Conservation (phyloP, 306 rosid genomes). For the Acacia melanoxylon region DNA sequence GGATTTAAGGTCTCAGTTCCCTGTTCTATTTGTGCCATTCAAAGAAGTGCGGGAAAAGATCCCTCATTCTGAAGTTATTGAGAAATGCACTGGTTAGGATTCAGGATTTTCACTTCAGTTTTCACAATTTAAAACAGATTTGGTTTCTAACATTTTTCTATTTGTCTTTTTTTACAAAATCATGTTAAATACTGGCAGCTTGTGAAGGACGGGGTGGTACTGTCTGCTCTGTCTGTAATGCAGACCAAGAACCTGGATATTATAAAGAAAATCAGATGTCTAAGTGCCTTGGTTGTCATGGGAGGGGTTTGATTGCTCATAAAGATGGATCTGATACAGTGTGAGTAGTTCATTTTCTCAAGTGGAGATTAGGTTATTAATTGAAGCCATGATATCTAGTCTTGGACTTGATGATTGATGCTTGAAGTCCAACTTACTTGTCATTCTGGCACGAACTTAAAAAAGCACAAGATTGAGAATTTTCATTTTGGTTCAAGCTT, state of each 20-base stretch:
- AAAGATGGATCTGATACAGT: constrained; percentile 90
- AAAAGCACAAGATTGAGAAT: constrained; percentile 4
- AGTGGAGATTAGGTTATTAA: background rate
- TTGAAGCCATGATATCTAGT: constrained; percentile 10
- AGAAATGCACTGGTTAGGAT: constrained; percentile 75
- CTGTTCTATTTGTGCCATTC: constrained; percentile 62
- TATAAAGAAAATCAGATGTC: constrained; percentile 78
- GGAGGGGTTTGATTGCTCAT: constrained; percentile 97
- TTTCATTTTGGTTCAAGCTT: constrained; percentile 16
- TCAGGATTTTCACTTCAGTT: constrained; percentile 18
- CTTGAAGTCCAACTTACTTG: background rate
- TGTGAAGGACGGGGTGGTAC: constrained; percentile 76
- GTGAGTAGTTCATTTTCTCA: constrained; percentile 49
- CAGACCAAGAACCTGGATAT: constrained; percentile 76
- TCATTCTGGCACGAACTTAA: background rate
- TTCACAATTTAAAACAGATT: constrained; percentile 2
- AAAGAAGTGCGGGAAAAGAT: constrained; percentile 68
- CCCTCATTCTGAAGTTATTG: constrained; percentile 82
- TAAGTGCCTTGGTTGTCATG: constrained; percentile 73
- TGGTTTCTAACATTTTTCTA: constrained; percentile 1
- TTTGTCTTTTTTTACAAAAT: constrained; percentile 17
- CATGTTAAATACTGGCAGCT: constrained; percentile 48
- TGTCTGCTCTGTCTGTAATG: constrained; percentile 67
- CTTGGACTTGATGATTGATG: background rate
- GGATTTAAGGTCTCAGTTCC: constrained; percentile 87